Evolutionary conservation across 495 filamentous ascomycete species (phyloP), one percentile per base, ranked within the genome.

Genomic region (Aspergillus ellipticus): DNA sequence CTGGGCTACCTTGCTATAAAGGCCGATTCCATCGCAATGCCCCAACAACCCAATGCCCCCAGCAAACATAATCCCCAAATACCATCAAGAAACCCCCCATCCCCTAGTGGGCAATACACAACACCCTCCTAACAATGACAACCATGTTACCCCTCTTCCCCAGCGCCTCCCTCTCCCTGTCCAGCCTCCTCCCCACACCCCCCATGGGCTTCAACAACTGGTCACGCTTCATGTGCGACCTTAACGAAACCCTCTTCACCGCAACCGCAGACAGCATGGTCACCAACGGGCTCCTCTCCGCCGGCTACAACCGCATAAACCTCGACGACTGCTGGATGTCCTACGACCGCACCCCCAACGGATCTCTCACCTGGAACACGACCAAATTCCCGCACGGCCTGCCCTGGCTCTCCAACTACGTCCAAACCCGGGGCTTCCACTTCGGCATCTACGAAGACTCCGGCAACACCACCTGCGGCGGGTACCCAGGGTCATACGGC

Each of bases 171-270:
- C 42, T 58, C 4, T 52, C 54, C n/a, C 51, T 55, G 15, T 51
- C 60, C 21, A 35, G 15, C 15, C 49, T 73, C 7, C 66, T 73
- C 29, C 67, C 74, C 0, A 62, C 65, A 0, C 72, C 74, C 0
- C 74, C 72, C 16, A 76, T 76, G 74, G 74, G 74, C 19, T 76
- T 73, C 66, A 76, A 73, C 59, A 74, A 74, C 54, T 76, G 74
- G 74, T 63, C 71, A 0, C 74, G 74, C 8, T 75, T 74, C 56
- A 54, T 64, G 51, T 76, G 74, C 55, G 64, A 71, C 42, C 67
- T 75, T 4, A 75, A 76, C 57, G 69, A 76, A 54, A 73, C 71
- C 0, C 66, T 76, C 2, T 75, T 76, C 57, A 69, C 63, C 6
- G 57, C 70, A 7, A 75, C 71, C 1, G 72, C 74, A 2, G 60